These are phyloP conservation scores for Sporothrix pallida DNA, from an alignment of 2,329 filamentous ascomycete species.

Conservation along the genomic window DNA sequence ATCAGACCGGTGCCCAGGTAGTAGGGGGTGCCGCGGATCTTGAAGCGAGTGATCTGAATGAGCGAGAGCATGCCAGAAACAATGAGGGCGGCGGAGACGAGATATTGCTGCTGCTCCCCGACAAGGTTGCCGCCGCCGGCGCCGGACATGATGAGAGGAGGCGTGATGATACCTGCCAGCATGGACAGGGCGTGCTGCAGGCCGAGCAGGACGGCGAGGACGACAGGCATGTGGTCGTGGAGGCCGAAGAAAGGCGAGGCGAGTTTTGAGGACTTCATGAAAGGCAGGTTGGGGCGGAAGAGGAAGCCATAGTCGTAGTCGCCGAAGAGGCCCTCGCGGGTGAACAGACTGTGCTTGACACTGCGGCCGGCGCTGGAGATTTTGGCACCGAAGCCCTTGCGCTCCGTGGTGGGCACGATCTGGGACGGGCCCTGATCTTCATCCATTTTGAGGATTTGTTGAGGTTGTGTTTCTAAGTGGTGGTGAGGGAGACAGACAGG, in stretches of 20 bases:
- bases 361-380: slow-evolving; percentile 45
- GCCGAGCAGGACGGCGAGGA: slow-evolving; percentile 75
- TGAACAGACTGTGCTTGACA: slow-evolving; percentile 51
- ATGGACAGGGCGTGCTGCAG: slow-evolving; percentile 82
- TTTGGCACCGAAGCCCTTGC: slow-evolving; percentile 42
- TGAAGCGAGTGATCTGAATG: slow-evolving; percentile 79
- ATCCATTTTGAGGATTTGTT: slow-evolving; percentile 52
- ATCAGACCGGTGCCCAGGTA: slow-evolving; percentile 77
- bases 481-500: background rate
- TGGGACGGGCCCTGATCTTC: slow-evolving; percentile 60
- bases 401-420: slow-evolving; percentile 51
- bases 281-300: slow-evolving; percentile 81
- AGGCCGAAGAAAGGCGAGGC: slow-evolving; percentile 85
- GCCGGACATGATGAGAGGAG: slow-evolving; percentile 73
- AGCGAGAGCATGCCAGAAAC: slow-evolving; percentile 76
- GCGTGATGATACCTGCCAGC: slow-evolving; percentile 76
- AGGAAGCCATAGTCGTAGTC: slow-evolving; percentile 90
- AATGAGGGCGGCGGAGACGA: slow-evolving; percentile 79
- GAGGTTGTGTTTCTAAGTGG: background rate
- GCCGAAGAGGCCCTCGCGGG: slow-evolving; percentile 76
- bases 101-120: slow-evolving; percentile 69
- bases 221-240: slow-evolving; percentile 75
- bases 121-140: slow-evolving; percentile 67
- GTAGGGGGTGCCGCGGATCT: slow-evolving; percentile 72
- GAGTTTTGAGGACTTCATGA: slow-evolving; percentile 67